phyloP scores from a whole-genome alignment of 2,329 filamentous ascomycete species.

The Pezicula neosporulosa region DNA sequence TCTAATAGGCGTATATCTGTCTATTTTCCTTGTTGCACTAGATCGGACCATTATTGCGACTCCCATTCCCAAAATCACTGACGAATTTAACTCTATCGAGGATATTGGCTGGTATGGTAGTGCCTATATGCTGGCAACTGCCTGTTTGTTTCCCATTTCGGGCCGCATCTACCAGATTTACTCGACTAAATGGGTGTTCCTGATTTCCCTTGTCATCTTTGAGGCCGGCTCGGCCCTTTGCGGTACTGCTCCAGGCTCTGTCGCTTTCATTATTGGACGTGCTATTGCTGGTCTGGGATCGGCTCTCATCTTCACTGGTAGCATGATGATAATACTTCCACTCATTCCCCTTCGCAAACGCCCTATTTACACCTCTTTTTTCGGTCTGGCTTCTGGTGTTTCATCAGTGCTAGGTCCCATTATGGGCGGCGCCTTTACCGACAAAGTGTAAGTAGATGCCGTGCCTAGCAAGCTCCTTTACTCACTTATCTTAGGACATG shows the following conservation, averaged over 20 bases:
- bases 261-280: constrained; percentile 32
- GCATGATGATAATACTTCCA: constrained; percentile 2
- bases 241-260: constrained; percentile 22
- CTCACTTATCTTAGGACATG: no score
- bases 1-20: no score
- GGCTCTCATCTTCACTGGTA: constrained; percentile 29
- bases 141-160: constrained; percentile 10
- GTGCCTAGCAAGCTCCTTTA: constrained; percentile 2
- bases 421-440: constrained; percentile 24
- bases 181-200: constrained; percentile 12
- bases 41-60: constrained; percentile 28
- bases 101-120: constrained; percentile 34
- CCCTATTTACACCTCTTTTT: constrained; percentile 28
- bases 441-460: constrained; percentile 32
- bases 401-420: constrained; percentile 12
- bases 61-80: no score
- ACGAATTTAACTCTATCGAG: constrained; percentile 17
- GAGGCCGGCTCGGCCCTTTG: constrained; percentile 20
- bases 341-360: constrained; percentile 4
- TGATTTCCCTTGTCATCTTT: constrained; percentile 8
- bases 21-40: no score
- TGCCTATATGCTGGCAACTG: constrained; percentile 29
- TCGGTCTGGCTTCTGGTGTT: constrained; percentile 2
- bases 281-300: constrained; percentile 29
- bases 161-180: constrained; percentile 16